These are phyloP conservation scores for Microdochium paspali DNA, from an alignment of 2,329 filamentous ascomycete genomes.

Conservation along the genomic window DNA sequence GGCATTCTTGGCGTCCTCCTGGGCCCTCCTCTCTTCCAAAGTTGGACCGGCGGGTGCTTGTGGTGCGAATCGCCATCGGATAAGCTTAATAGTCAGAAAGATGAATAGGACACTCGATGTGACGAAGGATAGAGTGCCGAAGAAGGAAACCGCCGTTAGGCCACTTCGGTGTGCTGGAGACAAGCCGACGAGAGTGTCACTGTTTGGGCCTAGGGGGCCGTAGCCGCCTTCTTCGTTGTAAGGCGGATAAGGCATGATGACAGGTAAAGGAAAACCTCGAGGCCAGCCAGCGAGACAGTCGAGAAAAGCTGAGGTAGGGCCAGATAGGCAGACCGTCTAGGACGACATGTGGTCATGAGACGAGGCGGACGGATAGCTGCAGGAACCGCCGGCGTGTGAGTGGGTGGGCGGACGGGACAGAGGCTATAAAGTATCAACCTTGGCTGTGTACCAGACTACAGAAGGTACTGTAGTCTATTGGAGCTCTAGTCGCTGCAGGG, in stretches of 20 bases:
- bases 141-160: slow-evolving; percentile 5
- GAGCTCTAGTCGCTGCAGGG: too few species aligned
- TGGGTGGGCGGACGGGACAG: too few species aligned
- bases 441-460: too few species aligned
- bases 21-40: background rate
- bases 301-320: too few species aligned
- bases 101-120: slow-evolving; percentile 2
- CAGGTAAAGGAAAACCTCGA: too few species aligned
- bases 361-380: too few species aligned
- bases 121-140: slow-evolving; percentile 5
- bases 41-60: background rate
- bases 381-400: too few species aligned
- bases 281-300: too few species aligned
- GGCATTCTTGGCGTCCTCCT: background rate
- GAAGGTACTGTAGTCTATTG: too few species aligned
- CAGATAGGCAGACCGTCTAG: too few species aligned
- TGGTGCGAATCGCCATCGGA: slow-evolving; percentile 9
- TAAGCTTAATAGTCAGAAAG: slow-evolving; percentile 4
- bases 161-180: slow-evolving; percentile 2
- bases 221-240: background rate
- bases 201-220: background rate
- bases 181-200: background rate
- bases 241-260: background rate
- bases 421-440: too few species aligned
- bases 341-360: too few species aligned